Evolutionary conservation across 441 rosid species (phyloP).

Genomic region (Aleurites moluccanus): DNA sequence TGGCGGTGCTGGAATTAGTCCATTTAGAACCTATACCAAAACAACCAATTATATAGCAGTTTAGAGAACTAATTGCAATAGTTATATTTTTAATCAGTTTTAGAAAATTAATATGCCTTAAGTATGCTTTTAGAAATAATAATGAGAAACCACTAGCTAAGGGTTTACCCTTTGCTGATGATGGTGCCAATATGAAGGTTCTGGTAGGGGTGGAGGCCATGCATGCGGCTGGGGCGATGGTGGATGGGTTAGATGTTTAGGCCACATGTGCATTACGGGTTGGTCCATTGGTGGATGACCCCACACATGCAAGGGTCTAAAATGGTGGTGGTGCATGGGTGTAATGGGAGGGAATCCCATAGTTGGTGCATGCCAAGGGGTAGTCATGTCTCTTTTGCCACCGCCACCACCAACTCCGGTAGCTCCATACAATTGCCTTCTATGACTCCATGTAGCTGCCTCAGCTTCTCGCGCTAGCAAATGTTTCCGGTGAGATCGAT

Average conservation of each 20-base stretch:
- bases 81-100: no score
- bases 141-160: no score
- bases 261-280: slow-evolving; percentile 55
- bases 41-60: not conserved
- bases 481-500: slow-evolving; percentile 85
- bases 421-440: slow-evolving; percentile 58
- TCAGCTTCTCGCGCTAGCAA: slow-evolving; percentile 81
- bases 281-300: slow-evolving; percentile 76
- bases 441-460: slow-evolving; percentile 82
- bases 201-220: slow-evolving; percentile 51
- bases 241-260: slow-evolving; percentile 46
- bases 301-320: slow-evolving; percentile 86
- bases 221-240: slow-evolving; percentile 45
- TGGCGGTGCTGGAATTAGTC: slow-evolving; percentile 32
- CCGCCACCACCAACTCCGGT: slow-evolving; percentile 38
- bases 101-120: no score
- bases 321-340: slow-evolving; percentile 47
- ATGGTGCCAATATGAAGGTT: slow-evolving; percentile 60
- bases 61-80: not conserved
- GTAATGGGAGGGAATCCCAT: slow-evolving; percentile 72
- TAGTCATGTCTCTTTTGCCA: slow-evolving; percentile 40
- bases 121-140: no score
- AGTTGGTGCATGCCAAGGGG: slow-evolving; percentile 64
- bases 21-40: slow-evolving; percentile 45
- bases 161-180: slow-evolving; percentile 34